Base-by-base conservation (phyloP, 495 filamentous ascomycete genomes). In the Platismatia glauca region DNA sequence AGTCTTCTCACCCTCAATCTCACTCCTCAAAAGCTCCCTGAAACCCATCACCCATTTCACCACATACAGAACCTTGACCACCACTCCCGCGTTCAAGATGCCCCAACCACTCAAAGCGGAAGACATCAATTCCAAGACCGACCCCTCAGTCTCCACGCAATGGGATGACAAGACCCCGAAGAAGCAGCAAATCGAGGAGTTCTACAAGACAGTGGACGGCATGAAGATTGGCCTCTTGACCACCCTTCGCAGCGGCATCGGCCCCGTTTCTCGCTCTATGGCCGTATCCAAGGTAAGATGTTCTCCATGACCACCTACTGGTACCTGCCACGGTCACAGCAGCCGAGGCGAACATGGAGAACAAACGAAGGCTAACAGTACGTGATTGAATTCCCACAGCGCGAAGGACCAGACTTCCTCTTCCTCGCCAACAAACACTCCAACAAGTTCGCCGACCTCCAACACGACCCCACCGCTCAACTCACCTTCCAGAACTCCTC, bases 401-500 rank as follows among this genome's bases (percentile, higher is more conserved):
- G 74, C 55, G 53, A 43, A 38, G 77, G 77, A 7, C 76, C 77
- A 27, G 76, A 79, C 66, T 72, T 78, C 64, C 71, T 76, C 65
- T 78, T 76, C 71, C 70, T 79, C 59, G 70, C 73, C 67, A 79
- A 79, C 69, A 61, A n/a, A 3, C 66, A 77, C 67, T 74, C 72
- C 48, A 58, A 72, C 35, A 79, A 79, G 44, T 77, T 78, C 66
- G 29, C 63, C 39, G 77, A 79, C 63, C 62, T 79, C 41, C 63
- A 70, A 44, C 29, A 63, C 55, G 71, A 70, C 71, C 62, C 58
- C 4, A 70, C 67, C 22, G 68, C 63, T 50, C 71, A 72, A 50
- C 44, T 79, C 41, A 74, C 71, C 34, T 78, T 78, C 69, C 75
- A 79, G 56, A 69, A 78, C 67, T 61, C 52, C 55, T 70, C 58